Evolutionary conservation across 1,139 yeast genomes (phyloP), one percentile per base, ranked within the genome.

Genomic region (Yamadazyma siamensis): DNA sequence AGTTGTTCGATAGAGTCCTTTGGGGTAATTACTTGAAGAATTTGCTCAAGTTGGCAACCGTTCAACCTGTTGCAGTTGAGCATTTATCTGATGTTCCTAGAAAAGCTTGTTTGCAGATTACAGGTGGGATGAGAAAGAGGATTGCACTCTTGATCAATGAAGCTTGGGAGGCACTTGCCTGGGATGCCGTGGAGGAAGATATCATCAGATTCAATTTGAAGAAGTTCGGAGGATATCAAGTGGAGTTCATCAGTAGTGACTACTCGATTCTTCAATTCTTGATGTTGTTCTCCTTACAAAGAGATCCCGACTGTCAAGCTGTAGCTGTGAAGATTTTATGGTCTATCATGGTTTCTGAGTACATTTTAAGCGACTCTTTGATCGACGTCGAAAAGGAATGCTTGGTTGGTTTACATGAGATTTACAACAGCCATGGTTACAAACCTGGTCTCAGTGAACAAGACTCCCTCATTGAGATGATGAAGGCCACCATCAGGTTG

Each of bases 121-220:
- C 88, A 1, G 79, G 78, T 9, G 79, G 76, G 44, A 61, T 85
- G 41, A 70, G 94, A 43, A 70, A 71, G 17, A 62, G 83, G 39
- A 70, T 81, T 25, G 77, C 88, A 0, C 48, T 43, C 13, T 57
- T 84, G 32, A 47, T 86, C 11, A 66, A 70, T 35, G 74, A 70
- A 35, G 72, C 79, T 20, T 87, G 96, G 96, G 81, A 80, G 40
- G 61, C 74, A 8, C 66, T 86, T 35, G 94, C 89, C 8, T 73
- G 82, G 80, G 76, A 77, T 10, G 74, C 85, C 0, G 62, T 75
- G 23, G 67, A 67, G 15, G 83, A 78, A 35, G 86, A 80, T 47
- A 52, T 63, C 25, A 51, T 64, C 5, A 62, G 88, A 42, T 86
- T 82, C 56, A 81, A 80, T 34, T 56, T 85, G 33, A 67, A 62